These are phyloP conservation scores for Hondaea fermentalgiana DNA, from an alignment of 108 stramenopile species.

Conservation along the genomic window DNA sequence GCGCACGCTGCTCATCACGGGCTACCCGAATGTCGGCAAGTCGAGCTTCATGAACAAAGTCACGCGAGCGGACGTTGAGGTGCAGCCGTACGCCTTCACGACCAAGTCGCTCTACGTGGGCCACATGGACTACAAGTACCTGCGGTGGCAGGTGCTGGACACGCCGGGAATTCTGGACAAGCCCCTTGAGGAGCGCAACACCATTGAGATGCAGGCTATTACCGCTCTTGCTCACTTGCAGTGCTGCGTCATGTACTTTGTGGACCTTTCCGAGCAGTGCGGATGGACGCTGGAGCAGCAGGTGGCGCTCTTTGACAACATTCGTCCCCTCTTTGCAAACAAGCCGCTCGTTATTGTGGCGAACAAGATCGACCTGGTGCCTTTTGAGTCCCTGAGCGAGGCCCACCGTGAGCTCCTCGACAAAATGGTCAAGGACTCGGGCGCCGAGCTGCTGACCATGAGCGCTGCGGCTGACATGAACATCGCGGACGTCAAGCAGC, in stretches of 20 bases:
- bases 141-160: slow-evolving; percentile 99
- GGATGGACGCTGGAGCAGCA: slow-evolving; percentile 94
- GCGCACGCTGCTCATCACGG: slow-evolving; percentile 90
- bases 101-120: slow-evolving; percentile 98
- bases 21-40: slow-evolving; percentile 97
- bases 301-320: slow-evolving; percentile 67
- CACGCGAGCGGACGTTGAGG: slow-evolving; percentile 96
- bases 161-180: slow-evolving; percentile 97
- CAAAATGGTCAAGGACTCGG: slow-evolving; percentile 29
- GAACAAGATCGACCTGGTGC: slow-evolving; percentile 89
- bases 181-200: slow-evolving; percentile 90
- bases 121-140: slow-evolving; percentile 93
- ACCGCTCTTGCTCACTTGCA: slow-evolving; percentile 96
- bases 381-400: slow-evolving; percentile 71
- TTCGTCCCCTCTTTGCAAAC: slow-evolving; percentile 93
- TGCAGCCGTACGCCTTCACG: slow-evolving; percentile 98
- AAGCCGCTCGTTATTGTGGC: slow-evolving; percentile 92
- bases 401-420: slow-evolving; percentile 59
- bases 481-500: slow-evolving; percentile 74
- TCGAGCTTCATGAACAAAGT: slow-evolving; percentile 99
- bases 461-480: slow-evolving; percentile 85
- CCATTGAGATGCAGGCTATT: slow-evolving; percentile 99
- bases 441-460: slow-evolving; percentile 75
- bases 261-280: slow-evolving; percentile 96
- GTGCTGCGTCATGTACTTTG: slow-evolving; percentile 91